A percentile compares a stretch with the other conserved stretches of the same genome.
phyloP scores from a whole-genome alignment of 805 yeast species.

The Yarrowia osloensis region DNA sequence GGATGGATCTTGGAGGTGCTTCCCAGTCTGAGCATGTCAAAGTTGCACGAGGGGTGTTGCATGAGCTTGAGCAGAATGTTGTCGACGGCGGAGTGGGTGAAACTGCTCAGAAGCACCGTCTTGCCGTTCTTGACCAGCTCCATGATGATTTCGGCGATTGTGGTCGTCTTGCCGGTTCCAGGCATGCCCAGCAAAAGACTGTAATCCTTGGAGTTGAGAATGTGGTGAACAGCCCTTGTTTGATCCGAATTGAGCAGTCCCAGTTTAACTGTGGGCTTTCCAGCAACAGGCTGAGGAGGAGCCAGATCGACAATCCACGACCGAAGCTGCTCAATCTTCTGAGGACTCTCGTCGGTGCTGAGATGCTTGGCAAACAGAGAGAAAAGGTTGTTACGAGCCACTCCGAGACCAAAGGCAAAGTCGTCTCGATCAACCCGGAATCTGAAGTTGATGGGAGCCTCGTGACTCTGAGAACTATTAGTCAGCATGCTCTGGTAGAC shows the following conservation, averaged over 20 bases:
- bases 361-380: constrained; percentile 53
- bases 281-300: constrained; percentile 47
- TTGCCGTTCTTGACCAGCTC: constrained; percentile 61
- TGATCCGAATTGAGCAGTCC: constrained; percentile 69
- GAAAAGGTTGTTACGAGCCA: constrained; percentile 74
- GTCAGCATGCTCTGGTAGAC: constrained; percentile 52
- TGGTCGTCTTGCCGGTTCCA: constrained; percentile 94
- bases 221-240: constrained; percentile 62
- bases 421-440: constrained; percentile 83
- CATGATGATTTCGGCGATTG: constrained; percentile 73
- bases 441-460: constrained; percentile 33
- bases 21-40: constrained; percentile 70
- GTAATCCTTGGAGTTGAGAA: constrained; percentile 68
- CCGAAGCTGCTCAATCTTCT: constrained; percentile 44
- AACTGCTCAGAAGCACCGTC: constrained; percentile 75
- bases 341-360: constrained; percentile 47
- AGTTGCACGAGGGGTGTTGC: constrained; percentile 42
- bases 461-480: constrained; percentile 8
- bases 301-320: constrained; percentile 56
- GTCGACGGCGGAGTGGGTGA: constrained; percentile 96
- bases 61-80: constrained; percentile 78
- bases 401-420: constrained; percentile 68
- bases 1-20: constrained; percentile 59
- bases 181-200: constrained; percentile 93
- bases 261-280: constrained; percentile 13